These are phyloP conservation scores for Carex myosuroides DNA, from an alignment of 176 grass and related monocot genomes.

Conservation along the genomic window DNA sequence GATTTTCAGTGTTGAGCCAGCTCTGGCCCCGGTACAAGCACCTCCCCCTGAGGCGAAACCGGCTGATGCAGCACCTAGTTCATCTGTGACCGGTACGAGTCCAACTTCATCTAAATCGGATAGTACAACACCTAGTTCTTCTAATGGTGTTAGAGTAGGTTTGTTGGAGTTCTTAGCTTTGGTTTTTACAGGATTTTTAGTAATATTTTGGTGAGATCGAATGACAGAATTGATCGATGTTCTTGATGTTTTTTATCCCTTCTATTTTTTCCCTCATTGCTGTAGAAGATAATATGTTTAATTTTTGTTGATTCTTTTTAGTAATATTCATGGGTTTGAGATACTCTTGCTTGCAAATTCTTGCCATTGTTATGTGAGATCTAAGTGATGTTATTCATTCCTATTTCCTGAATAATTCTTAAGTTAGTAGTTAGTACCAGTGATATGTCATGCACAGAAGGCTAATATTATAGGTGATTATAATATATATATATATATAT, in stretches of 20 bases:
- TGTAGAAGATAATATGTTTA: conserved; percentile 17
- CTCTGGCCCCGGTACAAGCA: conserved; percentile 49
- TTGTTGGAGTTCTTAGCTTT: conserved; percentile 12
- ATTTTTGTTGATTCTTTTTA: conserved; percentile 14
- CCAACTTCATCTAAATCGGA: conserved; percentile 18
- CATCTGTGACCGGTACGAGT: conserved; percentile 11
- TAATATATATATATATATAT: too few species aligned
- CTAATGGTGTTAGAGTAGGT: conserved; percentile 7
- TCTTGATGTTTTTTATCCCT: background rate
- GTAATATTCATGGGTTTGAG: background rate
- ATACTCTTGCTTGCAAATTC: background rate
- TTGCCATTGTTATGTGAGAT: background rate
- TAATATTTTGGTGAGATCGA: conserved; percentile 3
- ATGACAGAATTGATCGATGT: conserved; percentile 3
- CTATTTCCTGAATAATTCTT: background rate
- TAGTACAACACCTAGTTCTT: conserved; percentile 18
- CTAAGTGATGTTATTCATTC: background rate
- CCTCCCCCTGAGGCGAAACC: conserved; percentile 49
- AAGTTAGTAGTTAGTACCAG: background rate
- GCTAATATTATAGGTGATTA: background rate
- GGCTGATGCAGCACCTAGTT: conserved; percentile 42
- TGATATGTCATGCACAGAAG: background rate
- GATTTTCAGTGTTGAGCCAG: conserved; percentile 75
- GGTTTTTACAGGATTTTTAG: background rate
- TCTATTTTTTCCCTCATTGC: background rate